These are phyloP conservation scores for Candida sanyaensis DNA, from an alignment of 1,139 yeast genomes.

Conservation along the genomic window DNA sequence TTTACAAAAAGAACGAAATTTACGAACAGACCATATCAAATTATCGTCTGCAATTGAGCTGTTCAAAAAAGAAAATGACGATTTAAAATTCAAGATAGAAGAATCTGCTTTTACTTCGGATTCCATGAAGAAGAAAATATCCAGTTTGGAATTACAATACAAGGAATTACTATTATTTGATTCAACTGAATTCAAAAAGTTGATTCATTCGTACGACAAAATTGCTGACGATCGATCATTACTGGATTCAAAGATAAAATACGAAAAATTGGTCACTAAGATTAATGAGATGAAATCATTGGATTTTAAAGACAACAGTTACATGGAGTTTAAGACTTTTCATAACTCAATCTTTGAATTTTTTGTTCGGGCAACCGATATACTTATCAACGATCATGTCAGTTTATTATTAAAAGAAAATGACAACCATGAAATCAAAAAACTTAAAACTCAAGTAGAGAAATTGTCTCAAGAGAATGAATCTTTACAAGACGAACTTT, in stretches of 20 bases:
- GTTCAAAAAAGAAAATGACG: slow-evolving; percentile 37
- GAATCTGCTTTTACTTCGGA: slow-evolving; percentile 19
- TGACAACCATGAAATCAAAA: slow-evolving; percentile 25
- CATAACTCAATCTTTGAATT: slow-evolving; percentile 58
- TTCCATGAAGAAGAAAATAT: slow-evolving; percentile 17
- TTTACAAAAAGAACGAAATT: slow-evolving; percentile 47
- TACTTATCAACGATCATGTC: slow-evolving; percentile 59
- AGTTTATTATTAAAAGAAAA: slow-evolving; percentile 40
- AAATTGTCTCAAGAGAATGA: slow-evolving; percentile 10
- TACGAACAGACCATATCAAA: slow-evolving; percentile 52
- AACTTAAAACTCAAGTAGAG: slow-evolving; percentile 22
- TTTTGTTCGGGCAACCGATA: slow-evolving; percentile 58
- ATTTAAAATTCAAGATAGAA: slow-evolving; percentile 16
- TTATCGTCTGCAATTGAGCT: slow-evolving; percentile 44
- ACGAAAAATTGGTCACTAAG: slow-evolving; percentile 38
- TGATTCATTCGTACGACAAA: slow-evolving; percentile 50
- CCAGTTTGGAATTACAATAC: slow-evolving; percentile 36
- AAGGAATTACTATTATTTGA: slow-evolving; percentile 41
- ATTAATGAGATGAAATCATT: slow-evolving; percentile 14
- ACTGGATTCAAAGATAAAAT: slow-evolving; percentile 54
- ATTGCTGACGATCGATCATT: slow-evolving; percentile 62
- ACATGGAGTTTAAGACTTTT: slow-evolving; percentile 32
- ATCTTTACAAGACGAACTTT: not conserved
- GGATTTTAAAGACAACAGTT: slow-evolving; percentile 24
- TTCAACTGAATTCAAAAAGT: slow-evolving; percentile 39